Evolutionary conservation across 1,284 basidiomycete species (phyloP), one percentile per base, ranked within the genome.

Genomic region (Malassezia equina): DNA sequence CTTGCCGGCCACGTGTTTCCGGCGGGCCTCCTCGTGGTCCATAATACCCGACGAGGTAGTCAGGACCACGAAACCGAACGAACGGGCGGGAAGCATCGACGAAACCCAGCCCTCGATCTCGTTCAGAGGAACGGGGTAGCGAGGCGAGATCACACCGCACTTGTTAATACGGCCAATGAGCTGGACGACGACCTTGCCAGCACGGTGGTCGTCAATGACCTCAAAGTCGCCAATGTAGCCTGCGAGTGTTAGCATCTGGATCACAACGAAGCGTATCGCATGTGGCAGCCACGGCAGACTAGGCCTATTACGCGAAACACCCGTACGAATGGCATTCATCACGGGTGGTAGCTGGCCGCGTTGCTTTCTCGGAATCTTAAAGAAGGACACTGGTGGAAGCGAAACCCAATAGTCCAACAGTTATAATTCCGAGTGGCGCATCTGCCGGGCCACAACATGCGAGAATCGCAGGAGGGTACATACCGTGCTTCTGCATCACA

Each of bases 171-270:
- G 88, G 58, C 94, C 94, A 77, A 95, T 96, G 62, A 99, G 84
- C 79, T 98, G 90, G 67, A 98, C 83, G 70, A 99, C 91, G 67
- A 99, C 88, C 81, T 99, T 99, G 76, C 90, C 90, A 15, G 90
- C 86, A 63, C 94, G 90, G 79, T 98, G 94, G 81, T 99, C 94
- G 76, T 99, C 94, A 76, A 99, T 86, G 78, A 95, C 88, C 79
- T 96, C 93, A 76, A 98, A 98, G 80, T 98, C 93, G 73, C 90
- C 90, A 64, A 96, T 95, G 83, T 96, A 96, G 62, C 90, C 91
- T 95, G n/a, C 9, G 25, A n/a, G 42, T 24, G 47, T 57, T 31
- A 57, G 55, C 17, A 41, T 40, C n/a, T 29, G 52, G 8, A 41
- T 3, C 27, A 21, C 1, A 17, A 19, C 2, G 43, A 21, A 8